phyloP scores from a whole-genome alignment of 2,329 filamentous ascomycete species.

The Penicillium glabrum region DNA sequence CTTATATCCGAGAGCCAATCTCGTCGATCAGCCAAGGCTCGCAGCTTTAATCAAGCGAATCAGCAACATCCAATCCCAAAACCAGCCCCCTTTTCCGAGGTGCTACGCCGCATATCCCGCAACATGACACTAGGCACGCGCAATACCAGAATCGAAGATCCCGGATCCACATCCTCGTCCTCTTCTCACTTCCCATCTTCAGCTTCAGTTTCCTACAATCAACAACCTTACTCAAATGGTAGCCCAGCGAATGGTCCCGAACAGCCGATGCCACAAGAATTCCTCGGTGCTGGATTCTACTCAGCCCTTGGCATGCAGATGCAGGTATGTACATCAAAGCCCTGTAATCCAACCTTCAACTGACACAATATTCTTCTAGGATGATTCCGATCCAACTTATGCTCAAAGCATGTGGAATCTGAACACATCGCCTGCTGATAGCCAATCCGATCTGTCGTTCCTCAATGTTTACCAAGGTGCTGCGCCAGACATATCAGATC shows the following conservation, averaged over 20 bases:
- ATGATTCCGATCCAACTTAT: neutral
- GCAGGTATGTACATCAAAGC: neutral
- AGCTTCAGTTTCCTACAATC: neutral
- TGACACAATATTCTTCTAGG: neutral
- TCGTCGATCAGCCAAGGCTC: neutral
- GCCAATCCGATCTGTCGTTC: neutral
- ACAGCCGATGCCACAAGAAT: neutral
- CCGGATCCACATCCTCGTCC: neutral
- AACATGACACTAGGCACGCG: neutral
- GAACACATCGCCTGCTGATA: neutral
- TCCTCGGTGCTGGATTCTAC: neutral
- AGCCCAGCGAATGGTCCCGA: neutral
- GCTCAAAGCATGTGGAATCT: neutral
- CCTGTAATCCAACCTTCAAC: neutral
- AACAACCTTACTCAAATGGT: neutral
- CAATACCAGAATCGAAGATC: neutral
- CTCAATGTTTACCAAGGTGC: neutral
- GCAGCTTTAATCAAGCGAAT: neutral
- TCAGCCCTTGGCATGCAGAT: neutral
- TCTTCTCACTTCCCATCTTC: neutral
- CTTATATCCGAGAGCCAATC: slow-evolving; percentile 1
- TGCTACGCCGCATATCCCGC: neutral
- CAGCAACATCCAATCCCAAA: neutral
- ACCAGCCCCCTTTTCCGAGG: neutral
- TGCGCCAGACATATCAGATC: neutral